Base-by-base conservation (phyloP, 805 yeast species). In the Schwanniomyces occidentalis region DNA sequence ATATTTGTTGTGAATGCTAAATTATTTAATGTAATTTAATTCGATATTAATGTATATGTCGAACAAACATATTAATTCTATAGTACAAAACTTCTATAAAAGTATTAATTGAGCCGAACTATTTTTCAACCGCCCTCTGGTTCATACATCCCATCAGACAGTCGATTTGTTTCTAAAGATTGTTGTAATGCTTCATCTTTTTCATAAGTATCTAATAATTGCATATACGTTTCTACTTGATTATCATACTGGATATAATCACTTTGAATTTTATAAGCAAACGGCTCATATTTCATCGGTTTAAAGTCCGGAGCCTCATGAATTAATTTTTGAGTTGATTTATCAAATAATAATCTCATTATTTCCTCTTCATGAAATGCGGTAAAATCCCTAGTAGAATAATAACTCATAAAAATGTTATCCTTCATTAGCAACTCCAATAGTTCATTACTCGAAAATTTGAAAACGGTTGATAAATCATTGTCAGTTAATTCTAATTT, bases 301-400 rank as follows among this genome's bases (percentile, higher is more conserved):
- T 38, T 12, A 19, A 21, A 10, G 28, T 27, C 16, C 24, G 32
- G 21, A 28, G 13, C 8, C 21, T 27, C 12, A 20, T 35, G 14
- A 35, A 32, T 15, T 32, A 33, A 28, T 39, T 33, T 16, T 27
- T 46, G 33, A 8, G 65, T 52, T 15, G 58, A 40, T 27, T 51
- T 42, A 3, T 46, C 53, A 13, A 40, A 33, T 12, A 44, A 31
- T 16, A 50, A 32, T 4, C 22, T 34, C 9, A 32, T 26, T 37
- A 63, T 51, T 43, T 67, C 71, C 3, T 46, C 37, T 32, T 55
- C 61, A 38, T 67, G 73, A 30, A 61, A 51, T 8, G 42, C 37
- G 3, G 73, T 66, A 24, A 61, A 40, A 13, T 56, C 58, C 8
- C 51, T 44, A 5, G 61, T 49, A 16, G 49, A 35, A 14, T 54